phyloP scores from a whole-genome alignment of 2,329 filamentous ascomycete species.

The Cladophialophora psammophila region DNA sequence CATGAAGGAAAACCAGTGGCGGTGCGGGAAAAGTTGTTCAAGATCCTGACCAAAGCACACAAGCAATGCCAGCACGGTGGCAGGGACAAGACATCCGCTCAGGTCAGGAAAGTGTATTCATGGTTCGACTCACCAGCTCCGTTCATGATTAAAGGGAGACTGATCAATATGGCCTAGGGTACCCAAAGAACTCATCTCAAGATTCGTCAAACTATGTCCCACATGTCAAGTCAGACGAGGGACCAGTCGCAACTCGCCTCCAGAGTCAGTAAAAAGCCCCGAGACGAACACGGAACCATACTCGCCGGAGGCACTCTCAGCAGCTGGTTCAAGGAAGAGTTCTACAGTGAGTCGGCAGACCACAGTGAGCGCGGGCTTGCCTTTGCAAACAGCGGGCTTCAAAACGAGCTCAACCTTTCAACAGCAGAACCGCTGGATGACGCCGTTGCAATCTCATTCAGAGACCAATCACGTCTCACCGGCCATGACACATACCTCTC shows the following conservation, averaged over 20 bases:
- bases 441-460: constrained; percentile 30
- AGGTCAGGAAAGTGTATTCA: constrained; percentile 59
- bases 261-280: constrained; percentile 32
- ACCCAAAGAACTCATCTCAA: constrained; percentile 60
- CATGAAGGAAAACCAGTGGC: constrained; percentile 62
- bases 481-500: constrained; percentile 1
- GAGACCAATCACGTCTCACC: constrained; percentile 10
- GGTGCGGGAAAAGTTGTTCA: constrained; percentile 60
- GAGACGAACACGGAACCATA: constrained; percentile 24
- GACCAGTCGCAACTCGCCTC: constrained; percentile 40
- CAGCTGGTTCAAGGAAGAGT: constrained; percentile 26
- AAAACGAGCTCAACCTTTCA: constrained; percentile 34
- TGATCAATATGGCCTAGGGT: constrained; percentile 48
- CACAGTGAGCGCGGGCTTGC: constrained; percentile 21
- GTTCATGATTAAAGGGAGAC: neutral
- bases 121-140: constrained; percentile 49
- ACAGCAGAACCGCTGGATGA: constrained; percentile 41
- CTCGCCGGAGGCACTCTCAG: constrained; percentile 23
- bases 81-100: constrained; percentile 61
- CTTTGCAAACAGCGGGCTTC: constrained; percentile 36
- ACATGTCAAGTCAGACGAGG: constrained; percentile 58
- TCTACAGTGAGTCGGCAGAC: constrained; percentile 22
- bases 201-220: constrained; percentile 60
- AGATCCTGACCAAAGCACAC: constrained; percentile 59
- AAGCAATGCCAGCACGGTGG: constrained; percentile 60